Base-by-base conservation (phyloP, 768 basidiomycete genomes). In the Leccinum subtestaceum region DNA sequence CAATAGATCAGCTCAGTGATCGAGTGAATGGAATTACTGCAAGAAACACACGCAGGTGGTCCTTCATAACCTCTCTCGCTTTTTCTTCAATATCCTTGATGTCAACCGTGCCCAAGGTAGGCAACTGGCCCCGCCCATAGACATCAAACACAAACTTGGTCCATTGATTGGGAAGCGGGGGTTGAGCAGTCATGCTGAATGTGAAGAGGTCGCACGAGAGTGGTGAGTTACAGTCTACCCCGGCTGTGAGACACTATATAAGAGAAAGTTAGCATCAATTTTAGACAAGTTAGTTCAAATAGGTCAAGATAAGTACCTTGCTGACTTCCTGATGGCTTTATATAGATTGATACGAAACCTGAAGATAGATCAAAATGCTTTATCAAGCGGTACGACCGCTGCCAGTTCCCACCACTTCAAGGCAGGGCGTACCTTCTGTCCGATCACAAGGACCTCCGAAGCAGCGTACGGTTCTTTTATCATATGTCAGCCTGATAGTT, bases 21-120 rank as follows among this genome's bases (percentile, higher is more conserved):
- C 27, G 51, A 31, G 2, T 45, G 32, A 6, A 19, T 31, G n/a
- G 19, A 3, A 23, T 4, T 31, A 12, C 27, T 25, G 11, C n/a
- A 7, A 3, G 5, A 3, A 9, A 69, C 80, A 53, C 66, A 84
- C 88, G 80, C 49, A 76, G 75, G 58, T 82, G 73, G 56, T 85
- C 76, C 65, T 86, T 86, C 62, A 86, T 76, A 38, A 74, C 82
- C 64, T 89, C 84, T 63, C 77, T 79, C 4, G 88, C 89, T 51
- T 81, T 83, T n/a, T 77, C 77, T 64, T 91, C 87, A 53, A 91
- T 81, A 61, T 85, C 81, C 12, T 84, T 80, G 46, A 83, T 73
- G 43, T 78, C 73, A 23, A 89, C 85, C 1, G 88, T 87, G 25
- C 87, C 86, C 19, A 87, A 70, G 53, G 69, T 13, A 3, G 67